Conservation (phyloP, 2,329 filamentous ascomycete species). For the Fusarium irregulare region DNA sequence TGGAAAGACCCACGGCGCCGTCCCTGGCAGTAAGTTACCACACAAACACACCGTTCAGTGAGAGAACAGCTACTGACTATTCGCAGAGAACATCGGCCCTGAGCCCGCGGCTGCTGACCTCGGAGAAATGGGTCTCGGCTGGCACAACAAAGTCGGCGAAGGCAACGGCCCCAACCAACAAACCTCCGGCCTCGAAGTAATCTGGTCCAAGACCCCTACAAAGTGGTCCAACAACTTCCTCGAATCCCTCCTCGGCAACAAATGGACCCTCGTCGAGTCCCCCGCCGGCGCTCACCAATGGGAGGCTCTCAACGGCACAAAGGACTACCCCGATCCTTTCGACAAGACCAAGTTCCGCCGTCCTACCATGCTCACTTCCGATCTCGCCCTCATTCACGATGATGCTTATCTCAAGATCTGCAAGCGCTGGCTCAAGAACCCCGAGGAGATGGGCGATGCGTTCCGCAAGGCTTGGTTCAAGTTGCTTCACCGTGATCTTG, state of each 20-base stretch:
- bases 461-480: conserved; percentile 86
- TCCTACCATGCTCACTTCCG: conserved; percentile 81
- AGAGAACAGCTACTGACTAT: neutral
- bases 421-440: conserved; percentile 74
- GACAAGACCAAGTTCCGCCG: conserved; percentile 77
- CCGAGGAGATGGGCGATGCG: conserved; percentile 74
- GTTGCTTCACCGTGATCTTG: conserved; percentile 83
- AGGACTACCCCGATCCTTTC: conserved; percentile 77
- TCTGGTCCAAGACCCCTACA: conserved; percentile 79
- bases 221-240: conserved; percentile 82
- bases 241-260: conserved; percentile 80
- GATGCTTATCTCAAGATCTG: conserved; percentile 81
- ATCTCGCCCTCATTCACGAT: conserved; percentile 78
- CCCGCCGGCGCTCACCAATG: conserved; percentile 79
- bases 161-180: conserved; percentile 80
- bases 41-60: fast-evolving
- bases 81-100: conserved; percentile 65
- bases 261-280: conserved; percentile 81
- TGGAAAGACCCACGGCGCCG: conserved; percentile 84
- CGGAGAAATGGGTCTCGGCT: conserved; percentile 77
- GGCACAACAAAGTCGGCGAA: conserved; percentile 71
- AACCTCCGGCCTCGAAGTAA: conserved; percentile 82
- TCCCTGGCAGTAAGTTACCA: conserved; percentile 56
- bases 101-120: conserved; percentile 75
- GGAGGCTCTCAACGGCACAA: conserved; percentile 76